Evolutionary conservation across 2,329 filamentous ascomycete genomes (phyloP).

Genomic region (Chrysosporium queenslandicum): DNA sequence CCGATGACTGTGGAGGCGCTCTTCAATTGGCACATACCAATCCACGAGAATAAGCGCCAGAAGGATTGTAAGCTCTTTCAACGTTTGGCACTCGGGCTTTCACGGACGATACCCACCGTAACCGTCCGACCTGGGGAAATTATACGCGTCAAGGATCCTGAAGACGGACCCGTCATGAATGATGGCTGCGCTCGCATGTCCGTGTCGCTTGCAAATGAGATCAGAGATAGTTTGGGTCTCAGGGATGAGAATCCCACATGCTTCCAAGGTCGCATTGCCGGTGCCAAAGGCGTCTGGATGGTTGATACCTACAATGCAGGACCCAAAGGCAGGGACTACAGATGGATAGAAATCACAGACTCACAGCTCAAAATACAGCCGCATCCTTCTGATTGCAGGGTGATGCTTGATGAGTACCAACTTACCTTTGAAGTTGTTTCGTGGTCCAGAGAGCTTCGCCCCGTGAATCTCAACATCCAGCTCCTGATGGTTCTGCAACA

Average conservation of each 20-base stretch:
- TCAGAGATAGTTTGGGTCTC: conserved; percentile 39
- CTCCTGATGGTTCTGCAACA: conserved; percentile 48
- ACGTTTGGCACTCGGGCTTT: conserved; percentile 35
- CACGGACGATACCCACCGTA: conserved; percentile 36
- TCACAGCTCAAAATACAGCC: conserved; percentile 49
- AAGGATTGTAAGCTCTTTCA: conserved; percentile 39
- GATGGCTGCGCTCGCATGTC: conserved; percentile 49
- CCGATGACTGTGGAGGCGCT: conserved; percentile 32
- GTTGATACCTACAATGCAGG: conserved; percentile 34
- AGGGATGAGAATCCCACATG: conserved; percentile 35
- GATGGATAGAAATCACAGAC: conserved; percentile 47
- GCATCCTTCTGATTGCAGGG: conserved; percentile 29
- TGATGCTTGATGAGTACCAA: conserved; percentile 30
- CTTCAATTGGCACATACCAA: conserved; percentile 40
- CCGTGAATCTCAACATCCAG: conserved; percentile 43
- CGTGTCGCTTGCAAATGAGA: conserved; percentile 37
- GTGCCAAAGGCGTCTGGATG: conserved; percentile 54
- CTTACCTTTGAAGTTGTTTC: conserved; percentile 49
- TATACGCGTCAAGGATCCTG: conserved; percentile 26
- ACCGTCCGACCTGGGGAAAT: conserved; percentile 28
- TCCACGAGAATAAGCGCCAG: conserved; percentile 28
- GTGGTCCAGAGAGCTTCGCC: conserved; percentile 36
- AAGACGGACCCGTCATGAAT: conserved; percentile 34
- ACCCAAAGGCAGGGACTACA: conserved; percentile 24
- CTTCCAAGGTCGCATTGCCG: conserved; percentile 50